Conservation (phyloP, 1,284 basidiomycete species). For the Neolentinus lepideus region DNA sequence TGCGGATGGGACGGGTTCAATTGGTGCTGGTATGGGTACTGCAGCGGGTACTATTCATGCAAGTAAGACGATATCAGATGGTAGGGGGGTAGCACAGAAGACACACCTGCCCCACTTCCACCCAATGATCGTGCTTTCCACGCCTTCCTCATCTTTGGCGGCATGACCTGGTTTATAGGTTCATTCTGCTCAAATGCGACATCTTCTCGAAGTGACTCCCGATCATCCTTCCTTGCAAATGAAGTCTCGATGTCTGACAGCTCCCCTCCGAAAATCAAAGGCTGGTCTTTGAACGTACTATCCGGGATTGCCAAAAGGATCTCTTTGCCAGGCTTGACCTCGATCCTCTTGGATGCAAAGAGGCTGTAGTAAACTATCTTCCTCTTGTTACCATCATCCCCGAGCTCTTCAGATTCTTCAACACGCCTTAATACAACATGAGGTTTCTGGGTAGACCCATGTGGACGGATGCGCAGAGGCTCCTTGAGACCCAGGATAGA, state of each 20-base stretch:
- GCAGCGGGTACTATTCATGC: neutral
- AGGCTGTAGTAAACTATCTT: constrained; percentile 46
- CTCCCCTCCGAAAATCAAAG: constrained; percentile 50
- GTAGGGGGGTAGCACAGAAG: neutral
- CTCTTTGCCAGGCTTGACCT: constrained; percentile 60
- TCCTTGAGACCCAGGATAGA: constrained; percentile 50
- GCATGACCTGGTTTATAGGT: constrained; percentile 19
- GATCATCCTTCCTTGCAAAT: constrained; percentile 15
- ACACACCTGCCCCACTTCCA: constrained; percentile 30
- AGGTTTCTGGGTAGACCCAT: constrained; percentile 51
- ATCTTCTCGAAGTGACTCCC: constrained; percentile 7
- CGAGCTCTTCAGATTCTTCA: constrained; percentile 34
- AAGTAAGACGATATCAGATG: no score
- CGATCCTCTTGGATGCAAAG: constrained; percentile 58
- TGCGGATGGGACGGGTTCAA: neutral
- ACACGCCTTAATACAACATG: constrained; percentile 54
- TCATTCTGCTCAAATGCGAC: neutral
- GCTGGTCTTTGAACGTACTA: constrained; percentile 42
- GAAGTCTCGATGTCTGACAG: constrained; percentile 17
- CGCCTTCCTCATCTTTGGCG: constrained; percentile 51
- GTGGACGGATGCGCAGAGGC: constrained; percentile 44
- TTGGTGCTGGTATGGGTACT: neutral
- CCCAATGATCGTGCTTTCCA: constrained; percentile 42
- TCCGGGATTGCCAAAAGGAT: constrained; percentile 52
- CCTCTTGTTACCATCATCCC: constrained; percentile 25